Evolutionary conservation across 164 flowering plant genomes (phyloP).

Genomic region (Stephania yunnanensis): DNA sequence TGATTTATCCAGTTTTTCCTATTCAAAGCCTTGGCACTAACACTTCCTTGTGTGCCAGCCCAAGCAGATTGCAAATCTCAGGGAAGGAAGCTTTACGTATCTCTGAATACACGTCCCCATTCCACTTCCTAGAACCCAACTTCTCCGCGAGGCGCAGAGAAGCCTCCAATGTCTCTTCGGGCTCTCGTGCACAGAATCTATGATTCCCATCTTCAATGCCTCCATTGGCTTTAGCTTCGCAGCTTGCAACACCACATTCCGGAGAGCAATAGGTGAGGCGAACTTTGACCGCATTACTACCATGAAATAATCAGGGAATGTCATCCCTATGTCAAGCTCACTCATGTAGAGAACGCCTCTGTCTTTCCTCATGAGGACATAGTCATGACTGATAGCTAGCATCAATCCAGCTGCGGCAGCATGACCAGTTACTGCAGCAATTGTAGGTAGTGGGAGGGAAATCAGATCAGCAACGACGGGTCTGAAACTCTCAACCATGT

Average conservation of each 20-base stretch:
- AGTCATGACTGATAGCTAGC: constrained; percentile 70
- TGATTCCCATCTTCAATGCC: constrained; percentile 44
- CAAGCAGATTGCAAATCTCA: not conserved
- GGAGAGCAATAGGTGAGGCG: constrained; percentile 27
- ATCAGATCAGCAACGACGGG: constrained; percentile 42
- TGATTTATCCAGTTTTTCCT: not conserved
- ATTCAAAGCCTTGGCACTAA: not conserved
- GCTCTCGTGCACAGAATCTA: constrained; percentile 41
- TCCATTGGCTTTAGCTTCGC: constrained; percentile 46
- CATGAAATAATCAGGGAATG: constrained; percentile 18
- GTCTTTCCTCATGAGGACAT: constrained; percentile 62
- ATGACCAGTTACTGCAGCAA: constrained; percentile 84
- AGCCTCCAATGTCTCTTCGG: constrained; percentile 7
- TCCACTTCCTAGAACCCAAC: constrained; percentile 6
- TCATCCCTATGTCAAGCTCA: constrained; percentile 58
- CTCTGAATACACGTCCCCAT: constrained; percentile 5
- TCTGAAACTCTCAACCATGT: constrained; percentile 20
- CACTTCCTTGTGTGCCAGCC: not conserved
- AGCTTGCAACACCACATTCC: constrained; percentile 45
- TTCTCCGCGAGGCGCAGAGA: constrained; percentile 7
- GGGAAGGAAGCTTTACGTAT: not conserved
- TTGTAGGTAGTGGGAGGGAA: constrained; percentile 76
- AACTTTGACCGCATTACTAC: constrained; percentile 37
- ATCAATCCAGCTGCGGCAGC: constrained; percentile 75
- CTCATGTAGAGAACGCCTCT: constrained; percentile 78